phyloP scores from a whole-genome alignment of 1,284 basidiomycete genomes.

The Cystobasidium slooffiae region DNA sequence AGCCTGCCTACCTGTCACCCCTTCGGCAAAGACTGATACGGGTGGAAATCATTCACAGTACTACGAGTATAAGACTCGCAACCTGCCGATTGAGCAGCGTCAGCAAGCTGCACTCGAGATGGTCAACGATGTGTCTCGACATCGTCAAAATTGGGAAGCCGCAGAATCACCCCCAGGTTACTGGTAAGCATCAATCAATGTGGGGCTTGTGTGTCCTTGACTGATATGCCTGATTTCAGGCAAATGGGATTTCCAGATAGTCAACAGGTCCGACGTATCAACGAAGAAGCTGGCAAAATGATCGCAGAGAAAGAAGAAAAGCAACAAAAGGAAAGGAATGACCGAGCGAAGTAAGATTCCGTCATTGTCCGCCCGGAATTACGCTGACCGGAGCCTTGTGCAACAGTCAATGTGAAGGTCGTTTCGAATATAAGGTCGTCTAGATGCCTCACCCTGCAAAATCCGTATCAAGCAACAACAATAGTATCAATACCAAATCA shows the following conservation, averaged over 20 bases:
- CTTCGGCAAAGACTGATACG: neutral
- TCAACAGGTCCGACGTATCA: slow-evolving; percentile 74
- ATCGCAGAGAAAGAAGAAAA: slow-evolving; percentile 66
- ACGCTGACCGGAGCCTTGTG: no score
- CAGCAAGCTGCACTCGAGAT: slow-evolving; percentile 52
- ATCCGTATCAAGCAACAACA: no score
- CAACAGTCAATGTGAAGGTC: neutral
- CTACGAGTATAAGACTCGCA: slow-evolving; percentile 64
- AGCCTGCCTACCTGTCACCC: slow-evolving; percentile 52
- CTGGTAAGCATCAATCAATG: slow-evolving; percentile 60
- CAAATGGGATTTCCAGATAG: slow-evolving; percentile 85
- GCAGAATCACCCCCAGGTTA: slow-evolving; percentile 79
- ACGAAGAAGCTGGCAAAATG: slow-evolving; percentile 70
- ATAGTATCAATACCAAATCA: neutral
- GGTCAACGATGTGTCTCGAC: slow-evolving; percentile 70
- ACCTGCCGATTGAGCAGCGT: slow-evolving; percentile 46
- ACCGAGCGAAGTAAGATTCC: neutral
- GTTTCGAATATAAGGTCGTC: neutral
- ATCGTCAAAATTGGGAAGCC: slow-evolving; percentile 72
- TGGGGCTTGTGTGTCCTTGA: neutral
- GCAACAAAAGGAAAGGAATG: slow-evolving; percentile 58
- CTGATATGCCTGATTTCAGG: slow-evolving; percentile 53
- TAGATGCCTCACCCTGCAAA: neutral
- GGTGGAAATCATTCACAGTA: slow-evolving; percentile 63
- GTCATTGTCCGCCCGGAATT: neutral